These are phyloP conservation scores for Spergularia bocconei DNA, from an alignment of 148 eudicot genomes.

Conservation along the genomic window DNA sequence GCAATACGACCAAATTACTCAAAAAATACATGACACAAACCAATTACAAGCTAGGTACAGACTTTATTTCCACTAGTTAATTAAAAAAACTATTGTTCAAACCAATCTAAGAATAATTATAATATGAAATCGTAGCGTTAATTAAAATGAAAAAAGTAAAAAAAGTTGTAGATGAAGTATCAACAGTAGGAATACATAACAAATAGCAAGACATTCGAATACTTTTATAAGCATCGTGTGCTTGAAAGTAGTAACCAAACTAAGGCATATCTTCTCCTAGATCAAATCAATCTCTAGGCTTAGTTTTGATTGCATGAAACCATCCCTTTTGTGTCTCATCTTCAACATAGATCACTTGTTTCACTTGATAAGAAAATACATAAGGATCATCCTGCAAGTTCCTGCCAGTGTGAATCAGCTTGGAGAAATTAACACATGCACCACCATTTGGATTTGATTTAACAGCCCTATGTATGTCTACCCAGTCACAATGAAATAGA, in stretches of 20 bases:
- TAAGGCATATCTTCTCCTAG: not conserved
- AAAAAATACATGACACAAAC: no score
- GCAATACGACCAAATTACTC: no score
- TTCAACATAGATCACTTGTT: not conserved
- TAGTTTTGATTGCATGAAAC: not conserved
- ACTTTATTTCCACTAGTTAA: no score
- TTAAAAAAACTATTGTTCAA: no score
- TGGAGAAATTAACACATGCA: constrained; percentile 9
- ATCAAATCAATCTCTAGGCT: constrained; percentile 4
- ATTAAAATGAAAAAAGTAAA: no score
- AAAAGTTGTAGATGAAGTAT: no score
- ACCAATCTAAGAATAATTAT: no score
- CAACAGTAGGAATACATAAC: no score
- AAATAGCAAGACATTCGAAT: no score
- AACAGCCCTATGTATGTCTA: not conserved
- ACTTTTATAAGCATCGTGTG: no score
- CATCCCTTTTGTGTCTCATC: not conserved
- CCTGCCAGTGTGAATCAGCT: constrained; percentile 12
- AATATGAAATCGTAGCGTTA: no score
- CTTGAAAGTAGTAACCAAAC: not conserved
- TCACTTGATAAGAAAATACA: not conserved
- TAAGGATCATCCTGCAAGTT: not conserved
- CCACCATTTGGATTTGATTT: constrained; percentile 1
- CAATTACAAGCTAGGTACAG: no score
- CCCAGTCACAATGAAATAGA: not conserved